phyloP scores from a whole-genome alignment of 495 filamentous ascomycete genomes.

The Aspergillus affinis region DNA sequence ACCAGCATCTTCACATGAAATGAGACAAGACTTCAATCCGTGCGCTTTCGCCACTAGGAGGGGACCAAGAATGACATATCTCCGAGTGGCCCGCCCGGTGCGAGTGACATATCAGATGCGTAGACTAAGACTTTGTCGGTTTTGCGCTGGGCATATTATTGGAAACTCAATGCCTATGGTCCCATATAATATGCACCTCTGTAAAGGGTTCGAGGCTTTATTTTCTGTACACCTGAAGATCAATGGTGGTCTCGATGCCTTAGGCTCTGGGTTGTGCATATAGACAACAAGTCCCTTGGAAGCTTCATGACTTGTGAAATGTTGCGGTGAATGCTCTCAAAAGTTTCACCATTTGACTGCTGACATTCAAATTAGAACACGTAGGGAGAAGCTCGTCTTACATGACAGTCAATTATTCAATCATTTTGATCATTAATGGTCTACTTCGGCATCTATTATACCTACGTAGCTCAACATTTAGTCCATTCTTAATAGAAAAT shows the following conservation, averaged over 20 bases:
- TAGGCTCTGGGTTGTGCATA: not conserved
- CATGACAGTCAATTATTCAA: too few species aligned
- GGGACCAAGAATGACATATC: not conserved
- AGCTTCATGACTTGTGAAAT: not conserved
- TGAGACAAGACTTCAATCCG: not conserved
- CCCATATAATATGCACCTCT: not conserved
- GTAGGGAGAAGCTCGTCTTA: too few species aligned
- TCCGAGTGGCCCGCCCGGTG: not conserved
- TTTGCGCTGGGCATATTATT: not conserved
- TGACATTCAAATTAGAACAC: too few species aligned
- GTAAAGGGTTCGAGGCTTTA: not conserved
- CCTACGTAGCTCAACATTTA: too few species aligned
- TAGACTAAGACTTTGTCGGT: not conserved
- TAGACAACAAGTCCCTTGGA: not conserved
- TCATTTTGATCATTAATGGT: too few species aligned
- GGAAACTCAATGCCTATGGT: not conserved
- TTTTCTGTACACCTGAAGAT: not conserved
- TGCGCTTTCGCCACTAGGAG: not conserved
- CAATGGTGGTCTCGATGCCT: not conserved
- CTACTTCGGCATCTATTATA: too few species aligned
- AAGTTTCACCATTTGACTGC: too few species aligned
- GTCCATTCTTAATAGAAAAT: not conserved
- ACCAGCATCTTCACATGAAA: not conserved
- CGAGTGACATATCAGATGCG: not conserved
- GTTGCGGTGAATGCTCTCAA: too few species aligned